Percentiles rank a stretch among this genome's conserved stretches.
phyloP scores from a whole-genome alignment of 2,329 filamentous ascomycete genomes.

The Akanthomyces uredinophilus region DNA sequence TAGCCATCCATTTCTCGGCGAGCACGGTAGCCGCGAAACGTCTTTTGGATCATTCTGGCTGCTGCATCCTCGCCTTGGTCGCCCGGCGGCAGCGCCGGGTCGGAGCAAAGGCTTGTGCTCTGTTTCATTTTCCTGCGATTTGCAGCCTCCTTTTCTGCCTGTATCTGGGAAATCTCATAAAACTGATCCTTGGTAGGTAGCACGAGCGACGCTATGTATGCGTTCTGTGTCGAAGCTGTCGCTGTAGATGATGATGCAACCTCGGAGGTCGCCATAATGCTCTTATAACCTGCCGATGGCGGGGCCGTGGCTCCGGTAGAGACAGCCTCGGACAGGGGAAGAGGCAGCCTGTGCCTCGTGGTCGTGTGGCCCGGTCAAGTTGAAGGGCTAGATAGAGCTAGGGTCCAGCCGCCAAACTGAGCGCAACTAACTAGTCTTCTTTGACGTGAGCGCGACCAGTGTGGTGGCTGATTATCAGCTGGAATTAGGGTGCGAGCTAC shows the following conservation, averaged over 20 bases:
- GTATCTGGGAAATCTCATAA: conserved; percentile 43
- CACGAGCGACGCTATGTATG: conserved; percentile 47
- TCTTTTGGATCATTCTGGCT: conserved; percentile 59
- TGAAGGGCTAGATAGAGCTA: neutral
- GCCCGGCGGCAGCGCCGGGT: conserved; percentile 16
- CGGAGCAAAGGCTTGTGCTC: conserved; percentile 29
- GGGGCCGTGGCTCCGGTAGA: conserved; percentile 3
- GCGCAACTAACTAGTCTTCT: neutral
- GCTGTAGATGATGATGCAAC: conserved; percentile 18
- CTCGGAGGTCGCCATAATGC: conserved; percentile 5
- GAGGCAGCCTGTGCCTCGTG: neutral
- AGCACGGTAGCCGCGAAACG: conserved; percentile 71
- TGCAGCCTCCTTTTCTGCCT: conserved; percentile 42
- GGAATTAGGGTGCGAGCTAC: neutral
- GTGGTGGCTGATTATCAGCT: conserved; percentile 5
- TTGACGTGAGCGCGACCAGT: neutral
- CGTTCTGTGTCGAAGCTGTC: conserved; percentile 21
- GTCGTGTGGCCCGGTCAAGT: neutral
- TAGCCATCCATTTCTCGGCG: conserved; percentile 66
- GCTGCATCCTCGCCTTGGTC: conserved; percentile 35
- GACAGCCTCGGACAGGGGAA: neutral
- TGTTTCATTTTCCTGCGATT: conserved; percentile 37
- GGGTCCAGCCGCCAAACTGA: neutral
- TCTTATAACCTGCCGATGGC: conserved; percentile 3
- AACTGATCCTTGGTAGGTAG: conserved; percentile 43